A percentile compares a stretch with the other conserved stretches of the same genome.
Conservation (phyloP, 2,329 filamentous ascomycete genomes). For the Thermoascus crustaceus region DNA sequence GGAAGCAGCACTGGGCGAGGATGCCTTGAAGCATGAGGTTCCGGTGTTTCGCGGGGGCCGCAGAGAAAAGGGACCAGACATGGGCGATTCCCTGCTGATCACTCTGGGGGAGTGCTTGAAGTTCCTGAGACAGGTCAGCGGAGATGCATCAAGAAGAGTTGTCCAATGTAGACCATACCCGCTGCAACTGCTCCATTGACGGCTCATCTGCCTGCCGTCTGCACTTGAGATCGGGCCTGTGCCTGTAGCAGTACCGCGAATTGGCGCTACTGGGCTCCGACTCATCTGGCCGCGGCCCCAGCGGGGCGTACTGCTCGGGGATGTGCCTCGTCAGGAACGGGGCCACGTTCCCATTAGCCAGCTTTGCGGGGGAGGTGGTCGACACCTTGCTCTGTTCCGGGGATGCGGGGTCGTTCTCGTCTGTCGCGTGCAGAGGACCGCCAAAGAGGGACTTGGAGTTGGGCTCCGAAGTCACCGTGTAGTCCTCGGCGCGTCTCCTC, state of each 20-base stretch:
- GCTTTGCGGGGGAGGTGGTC: constrained; percentile 37
- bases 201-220: constrained; percentile 85
- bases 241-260: constrained; percentile 92
- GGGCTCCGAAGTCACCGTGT: constrained; percentile 5
- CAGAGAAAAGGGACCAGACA: constrained; percentile 96
- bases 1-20: constrained; percentile 93
- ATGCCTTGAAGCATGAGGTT: constrained; percentile 96
- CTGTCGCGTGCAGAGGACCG: background rate
- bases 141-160: constrained; percentile 1
- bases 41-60: constrained; percentile 84
- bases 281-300: constrained; percentile 40
- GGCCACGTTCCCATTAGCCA: constrained; percentile 69
- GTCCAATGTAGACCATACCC: constrained; percentile 46
- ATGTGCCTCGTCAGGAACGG: constrained; percentile 90
- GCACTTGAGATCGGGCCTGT: constrained; percentile 89
- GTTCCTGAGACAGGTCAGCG: constrained; percentile 47
- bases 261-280: constrained; percentile 48
- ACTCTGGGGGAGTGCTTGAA: constrained; percentile 69
- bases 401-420: background rate
- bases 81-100: constrained; percentile 96
- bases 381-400: background rate
- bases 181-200: constrained; percentile 91
- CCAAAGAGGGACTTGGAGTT: constrained; percentile 7
- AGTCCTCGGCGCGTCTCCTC: constrained; percentile 6
- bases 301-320: constrained; percentile 75